Evolutionary conservation across 169 alveolate species (phyloP).

Genomic region (Blepharisma undulans): DNA sequence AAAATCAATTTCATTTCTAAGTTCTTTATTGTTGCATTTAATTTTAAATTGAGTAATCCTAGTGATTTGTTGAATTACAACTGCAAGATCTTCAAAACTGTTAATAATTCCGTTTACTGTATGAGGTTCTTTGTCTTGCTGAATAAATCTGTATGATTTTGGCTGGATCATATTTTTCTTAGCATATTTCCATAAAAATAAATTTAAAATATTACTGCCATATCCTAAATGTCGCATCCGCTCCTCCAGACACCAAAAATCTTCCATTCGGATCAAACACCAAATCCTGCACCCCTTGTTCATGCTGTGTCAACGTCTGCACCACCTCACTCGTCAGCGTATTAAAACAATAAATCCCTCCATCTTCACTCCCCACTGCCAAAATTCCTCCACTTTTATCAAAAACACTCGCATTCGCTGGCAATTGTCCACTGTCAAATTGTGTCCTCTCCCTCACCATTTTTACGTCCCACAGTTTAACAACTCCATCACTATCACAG

Average conservation of each 20-base stretch:
- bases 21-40: too few species aligned
- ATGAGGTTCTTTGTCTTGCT: too few species aligned
- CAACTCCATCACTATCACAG: constrained; percentile 93
- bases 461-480: constrained; percentile 92
- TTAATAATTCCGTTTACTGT: too few species aligned
- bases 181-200: too few species aligned
- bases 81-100: too few species aligned
- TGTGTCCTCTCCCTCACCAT: constrained; percentile 84
- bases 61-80: too few species aligned
- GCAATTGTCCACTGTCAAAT: constrained; percentile 82
- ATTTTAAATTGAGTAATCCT: too few species aligned
- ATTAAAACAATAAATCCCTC: constrained; percentile 53
- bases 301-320: constrained; percentile 86
- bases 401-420: constrained; percentile 86
- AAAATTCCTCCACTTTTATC: constrained; percentile 85
- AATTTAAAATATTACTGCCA: constrained; percentile 69
- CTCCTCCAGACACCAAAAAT: constrained; percentile 72
- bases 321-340: constrained; percentile 69
- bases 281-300: constrained; percentile 84
- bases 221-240: constrained; percentile 85
- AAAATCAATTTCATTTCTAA: too few species aligned
- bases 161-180: too few species aligned
- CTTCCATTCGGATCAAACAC: constrained; percentile 74
- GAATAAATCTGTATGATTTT: too few species aligned
- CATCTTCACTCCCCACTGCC: constrained; percentile 86